A percentile compares a stretch with the other conserved stretches of the same genome.
Evolutionary conservation across 345 rosid species (phyloP).

Genomic region (Salix koriyanagi): DNA sequence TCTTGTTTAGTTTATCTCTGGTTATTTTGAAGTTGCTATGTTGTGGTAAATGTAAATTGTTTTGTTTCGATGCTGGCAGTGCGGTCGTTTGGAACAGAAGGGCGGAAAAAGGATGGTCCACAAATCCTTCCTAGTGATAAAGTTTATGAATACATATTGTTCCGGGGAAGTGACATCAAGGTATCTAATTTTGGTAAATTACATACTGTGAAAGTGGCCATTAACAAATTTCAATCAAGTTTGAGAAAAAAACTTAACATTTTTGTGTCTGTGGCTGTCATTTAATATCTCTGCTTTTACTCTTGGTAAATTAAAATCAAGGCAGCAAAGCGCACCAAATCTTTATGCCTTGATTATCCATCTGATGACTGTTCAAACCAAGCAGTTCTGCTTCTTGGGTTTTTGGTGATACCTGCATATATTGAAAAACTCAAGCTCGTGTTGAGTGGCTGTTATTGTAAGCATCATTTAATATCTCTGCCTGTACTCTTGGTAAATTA

Average conservation of each 20-base stretch:
- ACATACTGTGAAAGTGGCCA: neutral
- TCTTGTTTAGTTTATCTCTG: neutral
- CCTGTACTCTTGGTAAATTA: neutral
- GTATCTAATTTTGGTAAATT: slow-evolving; percentile 21
- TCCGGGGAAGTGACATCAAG: slow-evolving; percentile 68
- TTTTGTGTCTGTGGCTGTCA: neutral
- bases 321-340: neutral
- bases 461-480: neutral
- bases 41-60: neutral
- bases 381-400: neutral
- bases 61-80: slow-evolving; percentile 32
- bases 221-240: neutral
- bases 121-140: slow-evolving; percentile 58
- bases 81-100: slow-evolving; percentile 75
- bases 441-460: too few species aligned
- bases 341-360: neutral
- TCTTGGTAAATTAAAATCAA: neutral
- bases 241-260: neutral
- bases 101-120: slow-evolving; percentile 61
- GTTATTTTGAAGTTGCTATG: neutral
- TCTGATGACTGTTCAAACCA: neutral
- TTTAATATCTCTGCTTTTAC: neutral
- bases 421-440: too few species aligned
- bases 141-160: slow-evolving; percentile 62
- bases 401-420: too few species aligned